These are phyloP conservation scores for Ramalina peruviana DNA, from an alignment of 495 filamentous ascomycete species.

Conservation along the genomic window DNA sequence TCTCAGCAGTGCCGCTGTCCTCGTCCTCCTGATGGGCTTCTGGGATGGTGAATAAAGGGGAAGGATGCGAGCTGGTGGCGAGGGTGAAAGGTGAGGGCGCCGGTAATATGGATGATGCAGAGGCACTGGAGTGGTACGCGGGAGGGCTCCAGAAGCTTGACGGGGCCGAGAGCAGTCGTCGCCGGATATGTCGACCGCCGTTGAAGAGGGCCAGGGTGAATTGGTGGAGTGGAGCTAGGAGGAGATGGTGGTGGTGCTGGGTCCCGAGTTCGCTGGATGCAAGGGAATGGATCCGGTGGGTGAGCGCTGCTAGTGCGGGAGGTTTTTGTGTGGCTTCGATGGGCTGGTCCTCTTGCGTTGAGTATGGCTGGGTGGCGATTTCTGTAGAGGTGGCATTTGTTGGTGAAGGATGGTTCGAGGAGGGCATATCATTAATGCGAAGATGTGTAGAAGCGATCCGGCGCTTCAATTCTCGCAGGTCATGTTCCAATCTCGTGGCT, in stretches of 20 bases:
- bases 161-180: slow-evolving; percentile 28
- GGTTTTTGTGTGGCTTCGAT: not conserved
- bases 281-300: slow-evolving; percentile 19
- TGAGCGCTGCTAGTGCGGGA: slow-evolving; percentile 13
- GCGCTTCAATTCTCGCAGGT: too few species aligned
- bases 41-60: too few species aligned
- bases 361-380: slow-evolving; percentile 2
- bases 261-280: slow-evolving; percentile 5
- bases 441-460: too few species aligned
- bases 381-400: not conserved
- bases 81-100: not conserved
- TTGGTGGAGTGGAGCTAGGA: slow-evolving; percentile 44
- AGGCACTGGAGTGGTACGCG: slow-evolving; percentile 9
- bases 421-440: too few species aligned
- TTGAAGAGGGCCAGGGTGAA: slow-evolving; percentile 47
- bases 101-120: slow-evolving; percentile 22
- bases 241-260: slow-evolving; percentile 35
- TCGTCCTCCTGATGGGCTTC: slow-evolving; percentile 11
- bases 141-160: slow-evolving; percentile 27
- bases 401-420: too few species aligned
- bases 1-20: slow-evolving; percentile 26
- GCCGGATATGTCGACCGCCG: slow-evolving; percentile 40
- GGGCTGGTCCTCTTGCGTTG: not conserved
- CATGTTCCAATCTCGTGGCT: too few species aligned
- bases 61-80: not conserved